Conservation (phyloP, 805 yeast genomes). For the Kluyveromyces dobzhanskii region DNA sequence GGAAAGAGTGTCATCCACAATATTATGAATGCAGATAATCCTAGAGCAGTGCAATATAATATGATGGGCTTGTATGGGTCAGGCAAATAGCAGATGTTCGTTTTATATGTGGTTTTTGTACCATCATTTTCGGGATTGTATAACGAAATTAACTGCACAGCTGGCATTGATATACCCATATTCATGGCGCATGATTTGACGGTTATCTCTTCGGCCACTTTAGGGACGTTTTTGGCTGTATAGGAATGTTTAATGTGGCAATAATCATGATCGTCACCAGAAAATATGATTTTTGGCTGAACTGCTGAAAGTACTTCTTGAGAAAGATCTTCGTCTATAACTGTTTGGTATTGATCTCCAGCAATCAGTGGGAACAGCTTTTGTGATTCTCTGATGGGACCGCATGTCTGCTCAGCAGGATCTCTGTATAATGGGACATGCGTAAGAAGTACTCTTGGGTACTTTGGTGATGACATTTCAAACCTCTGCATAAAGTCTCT, state of each 20-base stretch:
- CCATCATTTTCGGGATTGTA: slow-evolving; percentile 33
- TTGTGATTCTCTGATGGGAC: slow-evolving; percentile 63
- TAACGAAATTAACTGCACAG: slow-evolving; percentile 73
- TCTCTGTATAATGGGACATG: slow-evolving; percentile 86
- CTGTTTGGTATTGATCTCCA: slow-evolving; percentile 88
- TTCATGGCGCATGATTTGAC: slow-evolving; percentile 90
- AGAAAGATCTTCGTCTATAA: slow-evolving; percentile 55
- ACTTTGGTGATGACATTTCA: slow-evolving; percentile 21
- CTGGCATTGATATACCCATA: slow-evolving; percentile 81
- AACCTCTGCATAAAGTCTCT: slow-evolving; percentile 41
- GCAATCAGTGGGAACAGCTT: slow-evolving; percentile 56
- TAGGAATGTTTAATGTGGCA: slow-evolving; percentile 63
- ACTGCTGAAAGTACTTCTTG: slow-evolving; percentile 48
- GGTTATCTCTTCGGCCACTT: slow-evolving; percentile 61
- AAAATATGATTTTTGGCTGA: slow-evolving; percentile 61
- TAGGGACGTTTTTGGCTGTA: slow-evolving; percentile 15
- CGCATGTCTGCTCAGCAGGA: slow-evolving; percentile 58
- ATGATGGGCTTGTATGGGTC: slow-evolving; percentile 40
- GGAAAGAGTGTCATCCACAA: slow-evolving; percentile 24
- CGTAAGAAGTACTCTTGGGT: slow-evolving; percentile 62
- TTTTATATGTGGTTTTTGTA: slow-evolving; percentile 27
- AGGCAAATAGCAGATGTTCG: slow-evolving; percentile 51
- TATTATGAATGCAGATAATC: slow-evolving; percentile 15
- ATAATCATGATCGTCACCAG: slow-evolving; percentile 97
- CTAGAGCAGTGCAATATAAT: slow-evolving; percentile 25